phyloP scores from a whole-genome alignment of 129 eudicot species.

The Erigeron canadensis region DNA sequence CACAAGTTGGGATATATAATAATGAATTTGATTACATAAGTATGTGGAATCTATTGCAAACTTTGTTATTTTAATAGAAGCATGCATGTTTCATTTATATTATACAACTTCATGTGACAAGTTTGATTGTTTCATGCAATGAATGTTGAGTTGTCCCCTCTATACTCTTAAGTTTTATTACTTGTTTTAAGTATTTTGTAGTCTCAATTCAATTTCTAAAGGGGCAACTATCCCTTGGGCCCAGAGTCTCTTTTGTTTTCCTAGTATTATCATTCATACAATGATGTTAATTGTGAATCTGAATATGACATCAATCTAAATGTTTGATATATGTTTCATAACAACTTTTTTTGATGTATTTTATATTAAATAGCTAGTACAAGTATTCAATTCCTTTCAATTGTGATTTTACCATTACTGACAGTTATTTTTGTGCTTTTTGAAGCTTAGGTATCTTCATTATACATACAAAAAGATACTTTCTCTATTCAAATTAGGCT shows the following conservation, averaged over 20 bases:
- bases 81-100: slow-evolving; percentile 32
- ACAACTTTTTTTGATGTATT: no score
- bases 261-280: slow-evolving; percentile 3
- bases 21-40: slow-evolving; percentile 9
- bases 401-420: no score
- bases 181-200: slow-evolving; percentile 11
- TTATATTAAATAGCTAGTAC: no score
- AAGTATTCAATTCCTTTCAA: no score
- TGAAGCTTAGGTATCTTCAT: background rate
- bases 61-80: slow-evolving; percentile 14
- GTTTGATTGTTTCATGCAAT: slow-evolving; percentile 31
- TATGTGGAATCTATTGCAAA: background rate
- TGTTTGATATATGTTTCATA: background rate
- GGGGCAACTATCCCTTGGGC: slow-evolving; percentile 27
- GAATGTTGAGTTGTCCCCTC: slow-evolving; percentile 37
- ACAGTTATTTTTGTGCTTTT: background rate
- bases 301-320: background rate
- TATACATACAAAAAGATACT: background rate
- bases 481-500: no score
- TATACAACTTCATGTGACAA: slow-evolving; percentile 35
- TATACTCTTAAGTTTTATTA: slow-evolving; percentile 3
- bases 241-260: slow-evolving; percentile 24
- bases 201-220: slow-evolving; percentile 21
- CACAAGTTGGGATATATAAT: background rate
- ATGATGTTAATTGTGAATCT: background rate